Evolutionary conservation across 352 stramenopile genomes (phyloP).

Genomic region (Aphanomyces invadans): DNA sequence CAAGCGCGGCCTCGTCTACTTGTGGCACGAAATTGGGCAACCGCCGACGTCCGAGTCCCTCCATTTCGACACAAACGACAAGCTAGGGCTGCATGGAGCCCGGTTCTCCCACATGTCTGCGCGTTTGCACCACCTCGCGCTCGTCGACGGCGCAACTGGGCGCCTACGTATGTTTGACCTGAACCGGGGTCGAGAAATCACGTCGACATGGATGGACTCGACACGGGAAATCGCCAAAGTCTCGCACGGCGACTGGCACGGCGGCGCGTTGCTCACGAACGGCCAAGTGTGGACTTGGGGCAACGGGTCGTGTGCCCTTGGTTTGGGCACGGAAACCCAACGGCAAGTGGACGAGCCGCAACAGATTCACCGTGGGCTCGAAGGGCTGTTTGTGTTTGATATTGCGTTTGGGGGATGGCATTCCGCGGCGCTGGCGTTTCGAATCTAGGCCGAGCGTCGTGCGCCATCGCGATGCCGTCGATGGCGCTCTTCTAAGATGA

Average conservation of each 20-base stretch:
- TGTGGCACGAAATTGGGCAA: constrained; percentile 1
- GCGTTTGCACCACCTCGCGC: neutral
- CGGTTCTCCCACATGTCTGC: neutral
- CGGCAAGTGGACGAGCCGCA: neutral
- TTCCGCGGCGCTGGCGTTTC: constrained; percentile 20
- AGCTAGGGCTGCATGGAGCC: neutral
- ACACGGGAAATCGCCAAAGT: neutral
- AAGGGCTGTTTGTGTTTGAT: constrained; percentile 16
- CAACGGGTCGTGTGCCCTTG: constrained; percentile 13
- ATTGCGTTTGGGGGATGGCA: constrained; percentile 20
- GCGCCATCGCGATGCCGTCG: too few species aligned
- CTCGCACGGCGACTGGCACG: constrained; percentile 14
- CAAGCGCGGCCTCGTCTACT: neutral
- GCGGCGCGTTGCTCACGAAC: constrained; percentile 1
- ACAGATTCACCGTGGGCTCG: constrained; percentile 1
- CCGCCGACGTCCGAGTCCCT: neutral
- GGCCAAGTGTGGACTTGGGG: constrained; percentile 19
- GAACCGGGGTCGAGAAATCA: neutral
- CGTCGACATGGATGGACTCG: neutral
- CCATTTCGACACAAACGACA: neutral
- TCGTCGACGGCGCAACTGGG: neutral
- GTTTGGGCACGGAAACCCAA: neutral
- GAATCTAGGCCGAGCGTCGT: neutral
- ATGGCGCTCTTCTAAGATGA: too few species aligned
- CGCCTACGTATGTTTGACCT: neutral